These are phyloP conservation scores for Boletus speciosus DNA, from an alignment of 768 basidiomycete species.

Conservation along the genomic window DNA sequence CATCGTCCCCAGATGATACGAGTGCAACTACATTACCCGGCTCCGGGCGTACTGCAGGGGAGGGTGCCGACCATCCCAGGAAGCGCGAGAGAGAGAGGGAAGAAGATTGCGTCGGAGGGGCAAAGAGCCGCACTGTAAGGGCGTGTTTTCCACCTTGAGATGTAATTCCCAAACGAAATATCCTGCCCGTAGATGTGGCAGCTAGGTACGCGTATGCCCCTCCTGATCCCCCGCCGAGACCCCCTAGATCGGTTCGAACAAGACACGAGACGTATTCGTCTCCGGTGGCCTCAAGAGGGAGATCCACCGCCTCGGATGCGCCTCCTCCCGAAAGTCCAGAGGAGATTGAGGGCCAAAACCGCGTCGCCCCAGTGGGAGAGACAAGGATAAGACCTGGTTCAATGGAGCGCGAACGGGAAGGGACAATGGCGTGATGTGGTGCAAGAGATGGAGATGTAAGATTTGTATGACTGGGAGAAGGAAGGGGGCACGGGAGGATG, in stretches of 20 bases:
- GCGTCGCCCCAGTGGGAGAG: slow-evolving; percentile 64
- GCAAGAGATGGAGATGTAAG: slow-evolving; percentile 56
- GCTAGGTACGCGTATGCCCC: slow-evolving; percentile 43
- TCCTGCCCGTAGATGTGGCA: slow-evolving; percentile 62
- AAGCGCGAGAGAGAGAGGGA: slow-evolving; percentile 43
- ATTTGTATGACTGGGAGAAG: slow-evolving; percentile 37
- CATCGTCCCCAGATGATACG: slow-evolving; percentile 47
- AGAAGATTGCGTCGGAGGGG: slow-evolving; percentile 43
- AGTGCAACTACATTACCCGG: slow-evolving; percentile 65
- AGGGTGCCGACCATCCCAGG: slow-evolving; percentile 39
- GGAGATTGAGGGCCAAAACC: slow-evolving; percentile 87
- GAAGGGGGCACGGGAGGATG: slow-evolving; percentile 69
- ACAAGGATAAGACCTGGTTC: slow-evolving; percentile 88
- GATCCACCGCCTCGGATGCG: slow-evolving; percentile 48
- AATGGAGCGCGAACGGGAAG: slow-evolving; percentile 44
- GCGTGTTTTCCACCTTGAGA: slow-evolving; percentile 69
- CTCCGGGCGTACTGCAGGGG: slow-evolving; percentile 39
- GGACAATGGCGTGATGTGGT: slow-evolving; percentile 54
- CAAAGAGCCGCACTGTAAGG: slow-evolving; percentile 55
- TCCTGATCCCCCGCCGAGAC: slow-evolving; percentile 4
- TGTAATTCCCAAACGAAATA: slow-evolving; percentile 62
- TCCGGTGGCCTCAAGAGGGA: slow-evolving; percentile 40
- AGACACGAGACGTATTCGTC: slow-evolving; percentile 65
- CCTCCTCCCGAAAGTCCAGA: slow-evolving; percentile 81
- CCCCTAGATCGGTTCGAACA: slow-evolving; percentile 60